These are phyloP conservation scores for Fusarium avenaceum DNA, from an alignment of 2,329 filamentous ascomycete species.

Conservation along the genomic window DNA sequence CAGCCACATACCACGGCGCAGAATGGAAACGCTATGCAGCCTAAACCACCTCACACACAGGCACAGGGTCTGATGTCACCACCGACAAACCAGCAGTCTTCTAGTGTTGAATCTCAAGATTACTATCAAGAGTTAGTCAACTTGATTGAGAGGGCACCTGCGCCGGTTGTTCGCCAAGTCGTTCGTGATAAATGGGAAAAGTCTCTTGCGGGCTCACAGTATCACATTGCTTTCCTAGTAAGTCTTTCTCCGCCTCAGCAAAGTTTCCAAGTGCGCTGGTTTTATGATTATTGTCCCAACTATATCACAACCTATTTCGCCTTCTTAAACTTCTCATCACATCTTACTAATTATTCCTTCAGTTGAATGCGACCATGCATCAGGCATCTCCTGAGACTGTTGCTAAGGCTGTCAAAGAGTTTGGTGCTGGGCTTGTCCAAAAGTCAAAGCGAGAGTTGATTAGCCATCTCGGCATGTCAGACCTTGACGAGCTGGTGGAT, in stretches of 20 bases:
- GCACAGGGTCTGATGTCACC: conserved; percentile 10
- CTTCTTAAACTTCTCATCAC: background rate
- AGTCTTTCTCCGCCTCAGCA: conserved; percentile 46
- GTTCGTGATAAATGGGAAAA: conserved; percentile 67
- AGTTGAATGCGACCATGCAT: conserved; percentile 66
- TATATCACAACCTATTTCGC: background rate
- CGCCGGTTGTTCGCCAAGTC: conserved; percentile 62
- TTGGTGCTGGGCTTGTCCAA: conserved; percentile 60
- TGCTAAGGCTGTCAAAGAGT: conserved; percentile 58
- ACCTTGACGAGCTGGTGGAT: conserved; percentile 62
- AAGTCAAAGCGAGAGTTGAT: conserved; percentile 60
- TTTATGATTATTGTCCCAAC: background rate
- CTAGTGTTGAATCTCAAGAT: conserved; percentile 47
- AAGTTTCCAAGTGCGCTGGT: background rate
- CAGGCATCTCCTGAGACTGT: conserved; percentile 58
- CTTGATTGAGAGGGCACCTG: conserved; percentile 57
- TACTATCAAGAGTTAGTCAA: conserved; percentile 44
- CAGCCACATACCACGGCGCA: conserved; percentile 11
- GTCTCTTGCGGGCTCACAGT: conserved; percentile 64
- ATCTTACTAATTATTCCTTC: conserved; percentile 44
- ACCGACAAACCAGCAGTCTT: background rate
- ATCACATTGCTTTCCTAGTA: conserved; percentile 67
- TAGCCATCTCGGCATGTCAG: conserved; percentile 54
- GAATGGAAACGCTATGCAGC: background rate
- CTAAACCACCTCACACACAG: conserved; percentile 1